Percentiles rank a stretch among this genome's conserved stretches.
Conservation (phyloP, 78 protist genomes). For the Anaeramoeba flamelloides region DNA sequence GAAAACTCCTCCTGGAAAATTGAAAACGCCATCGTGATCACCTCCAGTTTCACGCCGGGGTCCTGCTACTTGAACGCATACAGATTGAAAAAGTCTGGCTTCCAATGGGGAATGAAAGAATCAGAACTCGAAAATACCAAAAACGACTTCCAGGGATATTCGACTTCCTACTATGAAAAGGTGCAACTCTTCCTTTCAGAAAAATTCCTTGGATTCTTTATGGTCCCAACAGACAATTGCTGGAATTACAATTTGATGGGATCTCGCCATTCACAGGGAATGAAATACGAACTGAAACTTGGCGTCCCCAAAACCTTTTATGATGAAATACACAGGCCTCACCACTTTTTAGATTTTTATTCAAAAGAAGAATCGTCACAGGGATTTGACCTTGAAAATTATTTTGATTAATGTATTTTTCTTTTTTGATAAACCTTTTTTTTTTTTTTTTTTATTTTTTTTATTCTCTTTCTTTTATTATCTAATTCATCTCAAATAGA, state of each 20-base stretch:
- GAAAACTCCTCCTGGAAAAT: slow-evolving; percentile 70
- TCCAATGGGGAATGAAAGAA: slow-evolving; percentile 82
- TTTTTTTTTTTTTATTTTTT: no score
- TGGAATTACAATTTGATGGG: slow-evolving; percentile 97
- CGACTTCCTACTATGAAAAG: slow-evolving; percentile 64
- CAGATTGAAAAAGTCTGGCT: slow-evolving; percentile 71
- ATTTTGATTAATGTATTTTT: no score
- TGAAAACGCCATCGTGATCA: slow-evolving; percentile 59
- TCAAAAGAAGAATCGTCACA: slow-evolving; percentile 28
- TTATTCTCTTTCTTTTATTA: no score
- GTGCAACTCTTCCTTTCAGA: slow-evolving; percentile 88
- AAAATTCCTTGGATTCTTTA: slow-evolving; percentile 77
- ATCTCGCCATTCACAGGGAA: slow-evolving; percentile 44
- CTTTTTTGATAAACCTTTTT: no score
- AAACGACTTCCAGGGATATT: slow-evolving; percentile 57
- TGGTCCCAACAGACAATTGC: slow-evolving; percentile 78
- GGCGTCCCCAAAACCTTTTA: slow-evolving; percentile 82
- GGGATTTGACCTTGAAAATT: no score
- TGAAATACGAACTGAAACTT: slow-evolving; percentile 75
- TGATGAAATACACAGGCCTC: slow-evolving; percentile 88
- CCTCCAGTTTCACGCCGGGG: slow-evolving; percentile 58
- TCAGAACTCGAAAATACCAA: slow-evolving; percentile 46
- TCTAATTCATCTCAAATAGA: no score
- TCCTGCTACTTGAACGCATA: slow-evolving; percentile 79
- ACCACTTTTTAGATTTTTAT: slow-evolving; percentile 68